Percentiles rank a stretch among this genome's conserved stretches.
Evolutionary conservation across 2,329 filamentous ascomycete genomes (phyloP).

Genomic region (Epichloe elymi): DNA sequence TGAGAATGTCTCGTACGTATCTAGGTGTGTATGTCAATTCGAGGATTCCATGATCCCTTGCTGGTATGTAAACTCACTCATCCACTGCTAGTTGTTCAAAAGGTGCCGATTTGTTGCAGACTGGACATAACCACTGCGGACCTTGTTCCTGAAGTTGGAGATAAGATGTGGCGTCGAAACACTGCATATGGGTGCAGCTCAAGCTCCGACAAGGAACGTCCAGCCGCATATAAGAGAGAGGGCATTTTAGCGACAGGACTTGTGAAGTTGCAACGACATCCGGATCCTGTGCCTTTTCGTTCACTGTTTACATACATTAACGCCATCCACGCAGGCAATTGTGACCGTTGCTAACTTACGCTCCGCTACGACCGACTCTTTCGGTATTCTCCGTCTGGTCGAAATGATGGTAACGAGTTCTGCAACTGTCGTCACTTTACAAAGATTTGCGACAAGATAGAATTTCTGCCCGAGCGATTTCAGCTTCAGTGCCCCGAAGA

Average conservation of each 20-base stretch:
- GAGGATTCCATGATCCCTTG: background rate
- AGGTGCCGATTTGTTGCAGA: conserved; percentile 72
- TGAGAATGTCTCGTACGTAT: conserved; percentile 79
- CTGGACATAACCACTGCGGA: conserved; percentile 90
- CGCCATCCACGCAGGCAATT: background rate
- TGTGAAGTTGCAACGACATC: conserved; percentile 84
- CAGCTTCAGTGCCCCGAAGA: conserved; percentile 6
- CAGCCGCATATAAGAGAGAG: conserved; percentile 75
- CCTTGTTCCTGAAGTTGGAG: conserved; percentile 91
- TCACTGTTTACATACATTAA: conserved; percentile 40
- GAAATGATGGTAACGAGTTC: conserved; percentile 58
- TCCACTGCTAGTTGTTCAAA: conserved; percentile 80
- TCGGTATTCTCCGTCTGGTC: conserved; percentile 58
- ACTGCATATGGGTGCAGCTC: conserved; percentile 79
- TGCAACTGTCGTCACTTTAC: conserved; percentile 57
- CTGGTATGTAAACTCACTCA: conserved; percentile 42
- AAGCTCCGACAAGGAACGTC: conserved; percentile 66
- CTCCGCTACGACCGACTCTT: conserved; percentile 69
- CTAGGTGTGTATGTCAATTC: conserved; percentile 24
- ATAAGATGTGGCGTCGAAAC: conserved; percentile 88
- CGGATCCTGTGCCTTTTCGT: conserved; percentile 66
- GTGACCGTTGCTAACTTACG: conserved; percentile 39
- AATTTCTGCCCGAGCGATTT: conserved; percentile 42
- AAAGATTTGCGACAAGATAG: conserved; percentile 61
- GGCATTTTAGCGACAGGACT: conserved; percentile 84